Conservation (phyloP, 2,329 filamentous ascomycete species). For the Xylaria sp. region DNA sequence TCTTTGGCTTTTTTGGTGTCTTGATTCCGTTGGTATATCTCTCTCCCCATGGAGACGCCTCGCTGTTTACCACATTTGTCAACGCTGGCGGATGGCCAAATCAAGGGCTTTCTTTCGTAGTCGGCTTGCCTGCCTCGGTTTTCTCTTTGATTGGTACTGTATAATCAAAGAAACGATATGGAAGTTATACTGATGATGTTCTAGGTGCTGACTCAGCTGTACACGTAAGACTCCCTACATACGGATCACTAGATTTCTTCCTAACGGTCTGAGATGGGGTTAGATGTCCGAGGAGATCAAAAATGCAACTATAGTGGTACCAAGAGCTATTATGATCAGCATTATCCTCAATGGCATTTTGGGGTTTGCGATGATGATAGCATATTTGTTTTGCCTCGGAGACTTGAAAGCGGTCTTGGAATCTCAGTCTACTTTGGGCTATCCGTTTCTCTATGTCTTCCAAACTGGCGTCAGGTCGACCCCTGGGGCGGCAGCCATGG, state of each 20-base stretch:
- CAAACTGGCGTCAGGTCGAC: neutral
- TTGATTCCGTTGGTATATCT: slow-evolving; percentile 14
- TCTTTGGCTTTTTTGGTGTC: slow-evolving; percentile 9
- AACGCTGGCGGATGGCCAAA: slow-evolving; percentile 18
- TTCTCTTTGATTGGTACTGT: neutral
- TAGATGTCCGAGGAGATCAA: slow-evolving; percentile 19
- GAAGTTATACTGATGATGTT: neutral
- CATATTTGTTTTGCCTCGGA: slow-evolving; percentile 17
- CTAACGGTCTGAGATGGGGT: neutral
- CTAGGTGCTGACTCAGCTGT: neutral
- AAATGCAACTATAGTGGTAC: slow-evolving; percentile 8
- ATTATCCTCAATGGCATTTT: slow-evolving; percentile 8
- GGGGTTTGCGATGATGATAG: slow-evolving; percentile 13
- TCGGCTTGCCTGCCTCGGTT: neutral
- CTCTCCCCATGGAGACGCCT: slow-evolving; percentile 13
- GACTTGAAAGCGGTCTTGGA: slow-evolving; percentile 6
- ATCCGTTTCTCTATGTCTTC: slow-evolving; percentile 16
- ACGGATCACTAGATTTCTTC: neutral
- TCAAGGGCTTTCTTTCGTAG: neutral
- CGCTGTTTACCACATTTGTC: slow-evolving; percentile 23
- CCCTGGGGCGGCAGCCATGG: slow-evolving; percentile 5
- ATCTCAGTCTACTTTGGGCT: slow-evolving; percentile 4
- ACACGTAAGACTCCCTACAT: neutral
- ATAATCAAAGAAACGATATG: neutral
- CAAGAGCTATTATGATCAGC: slow-evolving; percentile 4